Conservation (phyloP, 768 basidiomycete genomes). For the Mycena venus region DNA sequence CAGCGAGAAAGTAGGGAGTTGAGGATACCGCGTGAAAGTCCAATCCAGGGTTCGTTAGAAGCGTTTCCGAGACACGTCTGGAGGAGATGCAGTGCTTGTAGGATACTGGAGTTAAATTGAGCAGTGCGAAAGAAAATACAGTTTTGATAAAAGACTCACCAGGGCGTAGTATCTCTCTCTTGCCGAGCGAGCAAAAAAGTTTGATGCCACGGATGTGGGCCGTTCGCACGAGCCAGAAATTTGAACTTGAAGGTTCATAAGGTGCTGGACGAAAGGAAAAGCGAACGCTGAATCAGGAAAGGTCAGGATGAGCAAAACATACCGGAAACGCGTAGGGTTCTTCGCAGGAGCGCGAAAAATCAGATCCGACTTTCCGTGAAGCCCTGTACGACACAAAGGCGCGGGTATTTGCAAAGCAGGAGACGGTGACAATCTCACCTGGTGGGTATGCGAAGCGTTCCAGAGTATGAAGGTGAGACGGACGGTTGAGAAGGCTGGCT, state of each 20-base stretch:
- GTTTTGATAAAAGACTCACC: not conserved
- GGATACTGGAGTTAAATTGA: not conserved
- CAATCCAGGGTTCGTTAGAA: not conserved
- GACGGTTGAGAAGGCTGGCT: too few relatives aligned
- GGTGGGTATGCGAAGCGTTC: too few relatives aligned
- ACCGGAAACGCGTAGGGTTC: not conserved
- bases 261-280: not conserved
- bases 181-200: not conserved
- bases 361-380: not conserved
- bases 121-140: not conserved
- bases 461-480: too few relatives aligned
- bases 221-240: not conserved
- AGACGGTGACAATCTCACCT: not conserved
- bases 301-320: not conserved
- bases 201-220: not conserved
- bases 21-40: not conserved
- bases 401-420: not conserved
- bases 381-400: not conserved
- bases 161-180: not conserved
- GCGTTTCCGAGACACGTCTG: not conserved
- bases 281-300: not conserved
- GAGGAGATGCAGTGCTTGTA: not conserved
- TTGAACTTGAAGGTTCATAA: not conserved
- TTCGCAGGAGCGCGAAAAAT: not conserved
- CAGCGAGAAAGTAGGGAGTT: not conserved